Conservation (phyloP, 169 alveolate species). For the Plasmodium vinckei region DNA sequence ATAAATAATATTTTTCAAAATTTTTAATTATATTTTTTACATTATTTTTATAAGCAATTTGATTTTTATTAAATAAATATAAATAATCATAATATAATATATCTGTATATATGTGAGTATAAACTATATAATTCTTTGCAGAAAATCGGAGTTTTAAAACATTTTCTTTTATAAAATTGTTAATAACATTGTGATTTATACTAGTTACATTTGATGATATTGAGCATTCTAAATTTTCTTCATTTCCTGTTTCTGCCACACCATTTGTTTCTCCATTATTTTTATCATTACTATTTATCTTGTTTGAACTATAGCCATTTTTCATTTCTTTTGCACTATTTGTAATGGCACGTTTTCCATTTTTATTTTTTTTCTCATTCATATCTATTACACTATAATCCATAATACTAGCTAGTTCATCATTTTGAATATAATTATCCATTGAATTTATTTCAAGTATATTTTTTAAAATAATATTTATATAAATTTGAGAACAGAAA, state of each 20-base stretch:
- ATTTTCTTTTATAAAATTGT: constrained; percentile 47
- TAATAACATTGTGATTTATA: constrained; percentile 22
- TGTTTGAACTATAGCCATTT: neutral
- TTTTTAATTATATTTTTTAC: constrained; percentile 6
- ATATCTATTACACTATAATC: neutral
- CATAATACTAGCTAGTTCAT: no score
- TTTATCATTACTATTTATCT: neutral
- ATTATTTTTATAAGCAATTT: constrained; percentile 26
- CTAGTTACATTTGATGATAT: constrained; percentile 48
- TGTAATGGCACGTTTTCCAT: neutral
- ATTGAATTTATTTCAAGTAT: constrained; percentile 13
- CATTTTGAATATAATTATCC: neutral
- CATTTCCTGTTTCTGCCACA: neutral
- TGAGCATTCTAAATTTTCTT: constrained; percentile 4
- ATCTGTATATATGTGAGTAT: constrained; percentile 73
- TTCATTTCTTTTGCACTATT: no score
- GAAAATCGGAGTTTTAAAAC: constrained; percentile 44
- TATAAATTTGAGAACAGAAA: constrained; percentile 74
- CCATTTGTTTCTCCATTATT: neutral
- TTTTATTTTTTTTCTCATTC: neutral
- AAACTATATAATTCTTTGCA: constrained; percentile 20
- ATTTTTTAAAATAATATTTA: constrained; percentile 58
- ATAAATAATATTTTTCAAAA: constrained; percentile 26
- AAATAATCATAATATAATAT: constrained; percentile 65
- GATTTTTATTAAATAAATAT: constrained; percentile 40